Conservation (phyloP, 495 filamentous ascomycete genomes). For the Darksidea phi region DNA sequence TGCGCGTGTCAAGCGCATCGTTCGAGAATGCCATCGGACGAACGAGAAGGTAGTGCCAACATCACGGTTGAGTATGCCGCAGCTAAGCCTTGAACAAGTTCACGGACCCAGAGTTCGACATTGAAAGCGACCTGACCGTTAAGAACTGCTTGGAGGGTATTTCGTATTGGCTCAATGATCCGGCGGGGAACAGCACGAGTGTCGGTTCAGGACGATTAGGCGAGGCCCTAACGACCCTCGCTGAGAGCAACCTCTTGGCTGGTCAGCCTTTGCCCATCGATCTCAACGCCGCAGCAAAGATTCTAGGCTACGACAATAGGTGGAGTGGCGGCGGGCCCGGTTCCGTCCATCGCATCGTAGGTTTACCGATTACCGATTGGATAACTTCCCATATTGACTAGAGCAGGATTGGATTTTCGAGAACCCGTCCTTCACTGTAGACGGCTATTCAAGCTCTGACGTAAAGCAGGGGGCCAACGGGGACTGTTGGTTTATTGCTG, state of each 20-base stretch:
- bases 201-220: slow-evolving; percentile 11
- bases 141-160: slow-evolving; percentile 30
- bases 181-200: neutral
- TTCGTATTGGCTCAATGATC: slow-evolving; percentile 12
- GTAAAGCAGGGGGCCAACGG: slow-evolving; percentile 75
- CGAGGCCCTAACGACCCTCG: slow-evolving; percentile 19
- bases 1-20: slow-evolving; percentile 75
- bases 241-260: slow-evolving; percentile 13
- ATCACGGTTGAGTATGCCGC: no score
- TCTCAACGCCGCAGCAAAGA: slow-evolving; percentile 54
- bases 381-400: neutral
- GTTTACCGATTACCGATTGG: slow-evolving; percentile 2
- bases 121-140: slow-evolving; percentile 60
- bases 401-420: slow-evolving; percentile 34
- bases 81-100: slow-evolving; percentile 51
- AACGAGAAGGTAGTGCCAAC: slow-evolving; percentile 58
- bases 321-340: slow-evolving; percentile 17
- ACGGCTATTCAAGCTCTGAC: slow-evolving; percentile 49
- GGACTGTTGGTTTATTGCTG: slow-evolving; percentile 91
- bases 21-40: slow-evolving; percentile 73
- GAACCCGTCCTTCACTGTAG: slow-evolving; percentile 29
- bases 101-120: slow-evolving; percentile 81
- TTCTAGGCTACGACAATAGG: slow-evolving; percentile 28
- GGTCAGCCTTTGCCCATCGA: slow-evolving; percentile 55
- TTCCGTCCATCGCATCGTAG: slow-evolving; percentile 27